Conservation (phyloP, 2,329 filamentous ascomycete species). For the Microdochium paspali region DNA sequence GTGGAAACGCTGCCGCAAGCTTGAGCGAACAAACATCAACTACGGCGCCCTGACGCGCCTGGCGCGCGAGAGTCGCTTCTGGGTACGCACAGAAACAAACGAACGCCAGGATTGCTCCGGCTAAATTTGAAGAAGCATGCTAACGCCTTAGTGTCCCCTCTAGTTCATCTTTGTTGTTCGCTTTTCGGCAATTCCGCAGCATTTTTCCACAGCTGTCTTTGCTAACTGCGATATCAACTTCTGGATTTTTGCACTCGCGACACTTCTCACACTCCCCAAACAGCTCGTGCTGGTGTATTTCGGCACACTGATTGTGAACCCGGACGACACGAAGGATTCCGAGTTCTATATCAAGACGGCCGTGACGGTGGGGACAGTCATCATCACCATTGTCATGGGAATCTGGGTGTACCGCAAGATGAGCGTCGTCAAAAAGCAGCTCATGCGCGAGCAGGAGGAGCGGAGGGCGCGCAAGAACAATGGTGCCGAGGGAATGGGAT, state of each 20-base stretch:
- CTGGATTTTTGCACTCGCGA: slow-evolving; percentile 28
- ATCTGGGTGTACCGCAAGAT: slow-evolving; percentile 27
- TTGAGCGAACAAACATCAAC: slow-evolving; percentile 29
- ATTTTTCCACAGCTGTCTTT: slow-evolving; percentile 32
- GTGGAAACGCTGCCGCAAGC: slow-evolving; percentile 21
- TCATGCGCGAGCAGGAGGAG: slow-evolving; percentile 23
- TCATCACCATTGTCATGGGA: slow-evolving; percentile 23
- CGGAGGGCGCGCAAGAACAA: background rate
- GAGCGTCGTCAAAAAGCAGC: slow-evolving; percentile 19
- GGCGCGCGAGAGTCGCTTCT: slow-evolving; percentile 30
- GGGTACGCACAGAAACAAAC: no score
- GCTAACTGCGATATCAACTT: slow-evolving; percentile 30
- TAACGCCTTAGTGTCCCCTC: background rate
- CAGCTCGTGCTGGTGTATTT: slow-evolving; percentile 31
- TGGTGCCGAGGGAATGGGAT: background rate
- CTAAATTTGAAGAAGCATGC: no score
- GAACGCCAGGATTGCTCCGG: no score
- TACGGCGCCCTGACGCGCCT: slow-evolving; percentile 28
- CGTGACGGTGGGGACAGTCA: slow-evolving; percentile 21
- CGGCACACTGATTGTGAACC: slow-evolving; percentile 23
- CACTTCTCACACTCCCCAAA: slow-evolving; percentile 29
- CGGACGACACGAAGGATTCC: slow-evolving; percentile 12
- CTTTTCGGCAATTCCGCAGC: slow-evolving; percentile 28
- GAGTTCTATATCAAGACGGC: slow-evolving; percentile 17
- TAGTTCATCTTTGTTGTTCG: slow-evolving; percentile 30